Base-by-base conservation (phyloP, 23 red algal genomes). In the Gracilariopsis chorda region DNA sequence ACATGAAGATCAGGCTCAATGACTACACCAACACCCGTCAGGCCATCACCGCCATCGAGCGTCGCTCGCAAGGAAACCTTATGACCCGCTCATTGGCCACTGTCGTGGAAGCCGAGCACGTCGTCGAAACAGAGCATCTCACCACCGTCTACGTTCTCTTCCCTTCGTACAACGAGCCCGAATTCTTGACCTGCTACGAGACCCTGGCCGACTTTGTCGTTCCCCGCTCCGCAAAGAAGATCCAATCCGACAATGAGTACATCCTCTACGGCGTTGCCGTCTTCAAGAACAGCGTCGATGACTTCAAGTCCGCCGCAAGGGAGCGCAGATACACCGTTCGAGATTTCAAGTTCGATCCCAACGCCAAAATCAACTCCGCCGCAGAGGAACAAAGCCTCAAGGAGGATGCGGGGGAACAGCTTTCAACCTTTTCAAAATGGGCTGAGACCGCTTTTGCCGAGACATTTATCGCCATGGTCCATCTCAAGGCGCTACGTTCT, bases 401-500 rank as follows among this genome's bases (percentile, higher is more conserved):
- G 17, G 71, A 80, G 28, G 90, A 93, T n/a, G 69, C 78, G 46
- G 51, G 86, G 42, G 45, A 82, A 36, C 85, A 84, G 57, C 74
- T 69, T 25, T 43, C 25, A 5, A 64, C 52, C 20, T 93, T 94
- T 61, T 71, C 76, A 11, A 80, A 87, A 43, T 98, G 96, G 96
- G 60, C 79, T 7, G 57, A 83, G 21, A 95, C 88, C 30, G 94
- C 94, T 4, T 98, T 89, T 83, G 86, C 87, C 17, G 96, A 98
- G 53, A 84, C 81, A 21, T 91, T 94, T 45, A 92, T 95, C 44
- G 92, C 93, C 40, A 84, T 86, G 52, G 73, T 94, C 39, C 96
- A 98, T 70, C 82, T 98, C 23, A 98, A 98, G 33, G 93, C 85
- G 44, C 32, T 98, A 45, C 93, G 96, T n/a, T 56, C 93, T 46